phyloP scores from a whole-genome alignment of 345 rosid species.

The Pistacia vera region DNA sequence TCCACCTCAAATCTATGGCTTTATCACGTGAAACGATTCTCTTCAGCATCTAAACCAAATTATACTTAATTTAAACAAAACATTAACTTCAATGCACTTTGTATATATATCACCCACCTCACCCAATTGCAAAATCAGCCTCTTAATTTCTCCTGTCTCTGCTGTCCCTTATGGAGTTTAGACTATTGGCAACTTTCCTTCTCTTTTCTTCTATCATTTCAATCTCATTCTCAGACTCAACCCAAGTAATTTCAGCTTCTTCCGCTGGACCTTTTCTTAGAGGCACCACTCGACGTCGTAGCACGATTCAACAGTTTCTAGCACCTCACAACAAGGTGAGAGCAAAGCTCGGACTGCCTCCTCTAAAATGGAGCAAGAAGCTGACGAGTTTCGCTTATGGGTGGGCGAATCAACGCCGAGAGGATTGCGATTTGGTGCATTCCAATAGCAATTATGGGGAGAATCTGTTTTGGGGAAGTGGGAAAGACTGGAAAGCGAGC shows the following conservation, averaged over 20 bases:
- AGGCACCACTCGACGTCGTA: background rate
- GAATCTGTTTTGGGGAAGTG: constrained; percentile 69
- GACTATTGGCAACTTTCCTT: constrained; percentile 21
- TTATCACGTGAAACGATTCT: constrained; percentile 33
- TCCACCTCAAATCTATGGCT: constrained; percentile 30
- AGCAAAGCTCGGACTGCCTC: constrained; percentile 48
- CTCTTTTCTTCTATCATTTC: constrained; percentile 25
- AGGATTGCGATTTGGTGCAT: constrained; percentile 55
- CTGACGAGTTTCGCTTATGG: constrained; percentile 47
- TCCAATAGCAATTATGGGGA: constrained; percentile 57
- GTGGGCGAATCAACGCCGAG: constrained; percentile 42
- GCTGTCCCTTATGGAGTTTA: constrained; percentile 5
- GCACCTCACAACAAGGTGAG: constrained; percentile 49
- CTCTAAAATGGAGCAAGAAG: constrained; percentile 58
- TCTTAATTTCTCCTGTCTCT: no score
- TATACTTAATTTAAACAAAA: background rate
- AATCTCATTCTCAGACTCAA: constrained; percentile 4
- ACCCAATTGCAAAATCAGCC: no score
- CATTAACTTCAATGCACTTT: background rate
- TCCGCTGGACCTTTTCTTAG: constrained; percentile 16
- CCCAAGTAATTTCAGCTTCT: background rate
- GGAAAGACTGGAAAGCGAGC: constrained; percentile 45
- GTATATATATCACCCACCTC: background rate
- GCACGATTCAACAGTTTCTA: constrained; percentile 36
- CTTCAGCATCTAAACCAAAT: constrained; percentile 10